phyloP scores from a whole-genome alignment of 2,329 filamentous ascomycete species.

The Verticillium albo-atrum region DNA sequence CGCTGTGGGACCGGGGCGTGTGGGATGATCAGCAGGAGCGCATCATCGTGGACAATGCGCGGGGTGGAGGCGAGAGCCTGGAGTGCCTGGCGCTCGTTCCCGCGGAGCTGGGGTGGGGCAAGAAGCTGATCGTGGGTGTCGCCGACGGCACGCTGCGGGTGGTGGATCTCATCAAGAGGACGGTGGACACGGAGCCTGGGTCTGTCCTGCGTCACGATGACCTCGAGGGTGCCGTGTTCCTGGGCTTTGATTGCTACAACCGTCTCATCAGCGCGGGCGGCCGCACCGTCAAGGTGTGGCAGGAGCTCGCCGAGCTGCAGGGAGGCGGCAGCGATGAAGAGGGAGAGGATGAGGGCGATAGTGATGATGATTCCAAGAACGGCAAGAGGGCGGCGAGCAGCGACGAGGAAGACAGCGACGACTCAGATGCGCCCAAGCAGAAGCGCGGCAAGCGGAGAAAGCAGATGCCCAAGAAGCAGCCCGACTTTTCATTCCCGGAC shows the following conservation, averaged over 20 bases:
- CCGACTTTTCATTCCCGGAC: conserved; percentile 2
- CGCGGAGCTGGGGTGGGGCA: conserved; percentile 63
- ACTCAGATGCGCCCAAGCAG: conserved; percentile 42
- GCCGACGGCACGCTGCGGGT: conserved; percentile 77
- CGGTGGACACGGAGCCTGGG: conserved; percentile 57
- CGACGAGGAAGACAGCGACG: conserved; percentile 42
- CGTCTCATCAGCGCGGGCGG: conserved; percentile 90
- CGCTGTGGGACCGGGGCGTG: conserved; percentile 87
- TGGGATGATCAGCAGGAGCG: conserved; percentile 96
- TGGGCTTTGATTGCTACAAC: conserved; percentile 81
- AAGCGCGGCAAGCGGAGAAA: conserved; percentile 35
- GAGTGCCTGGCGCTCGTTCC: conserved; percentile 74
- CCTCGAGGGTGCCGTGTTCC: conserved; percentile 74
- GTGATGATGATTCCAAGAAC: conserved; percentile 33
- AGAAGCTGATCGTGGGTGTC: conserved; percentile 73
- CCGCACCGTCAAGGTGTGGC: conserved; percentile 84
- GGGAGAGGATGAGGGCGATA: conserved; percentile 40
- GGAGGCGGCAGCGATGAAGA: conserved; percentile 40
- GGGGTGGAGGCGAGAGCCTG: conserved; percentile 67
- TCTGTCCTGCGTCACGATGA: conserved; percentile 68
- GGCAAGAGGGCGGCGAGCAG: conserved; percentile 44
- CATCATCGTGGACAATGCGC: conserved; percentile 66
- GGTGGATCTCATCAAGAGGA: conserved; percentile 69
- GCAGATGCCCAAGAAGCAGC: conserved; percentile 2
- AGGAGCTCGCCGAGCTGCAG: conserved; percentile 63